A percentile compares a stretch with the other conserved stretches of the same genome.
These are phyloP conservation scores for Zelopaecilomyces penicillatus DNA, from an alignment of 2,329 filamentous ascomycete genomes.

Conservation along the genomic window DNA sequence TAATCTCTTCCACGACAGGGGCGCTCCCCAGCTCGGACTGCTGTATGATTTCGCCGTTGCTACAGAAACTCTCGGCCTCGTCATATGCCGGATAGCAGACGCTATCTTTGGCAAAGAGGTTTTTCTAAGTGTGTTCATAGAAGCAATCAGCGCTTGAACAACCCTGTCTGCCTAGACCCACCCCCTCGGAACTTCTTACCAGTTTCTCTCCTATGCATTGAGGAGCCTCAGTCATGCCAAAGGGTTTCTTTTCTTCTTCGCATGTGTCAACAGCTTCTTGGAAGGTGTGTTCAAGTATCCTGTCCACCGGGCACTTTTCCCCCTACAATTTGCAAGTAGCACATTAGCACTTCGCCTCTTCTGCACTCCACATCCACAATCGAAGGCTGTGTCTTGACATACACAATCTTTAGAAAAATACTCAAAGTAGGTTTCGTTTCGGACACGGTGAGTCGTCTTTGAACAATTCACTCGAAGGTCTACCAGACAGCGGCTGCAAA, in stretches of 20 bases:
- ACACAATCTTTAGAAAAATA: background rate
- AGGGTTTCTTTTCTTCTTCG: background rate
- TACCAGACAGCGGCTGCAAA: background rate
- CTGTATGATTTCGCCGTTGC: too few species aligned
- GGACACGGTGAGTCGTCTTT: background rate
- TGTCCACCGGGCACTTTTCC: background rate
- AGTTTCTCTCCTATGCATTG: background rate
- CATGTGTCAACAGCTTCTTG: conserved; percentile 1
- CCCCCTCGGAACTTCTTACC: background rate
- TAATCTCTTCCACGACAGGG: too few species aligned
- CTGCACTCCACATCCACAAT: background rate
- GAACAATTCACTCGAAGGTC: background rate
- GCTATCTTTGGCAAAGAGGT: background rate
- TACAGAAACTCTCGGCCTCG: conserved; percentile 2
- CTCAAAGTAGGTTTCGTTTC: background rate
- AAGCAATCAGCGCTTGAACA: background rate
- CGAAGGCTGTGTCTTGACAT: background rate
- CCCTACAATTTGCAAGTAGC: background rate
- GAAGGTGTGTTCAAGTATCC: background rate
- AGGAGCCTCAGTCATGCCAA: background rate
- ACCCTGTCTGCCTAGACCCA: background rate
- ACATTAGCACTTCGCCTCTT: background rate
- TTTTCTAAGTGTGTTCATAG: background rate
- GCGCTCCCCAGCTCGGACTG: too few species aligned
- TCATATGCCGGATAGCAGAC: conserved; percentile 1